phyloP scores from a whole-genome alignment of 441 rosid genomes.

The Macaranga tanarius region DNA sequence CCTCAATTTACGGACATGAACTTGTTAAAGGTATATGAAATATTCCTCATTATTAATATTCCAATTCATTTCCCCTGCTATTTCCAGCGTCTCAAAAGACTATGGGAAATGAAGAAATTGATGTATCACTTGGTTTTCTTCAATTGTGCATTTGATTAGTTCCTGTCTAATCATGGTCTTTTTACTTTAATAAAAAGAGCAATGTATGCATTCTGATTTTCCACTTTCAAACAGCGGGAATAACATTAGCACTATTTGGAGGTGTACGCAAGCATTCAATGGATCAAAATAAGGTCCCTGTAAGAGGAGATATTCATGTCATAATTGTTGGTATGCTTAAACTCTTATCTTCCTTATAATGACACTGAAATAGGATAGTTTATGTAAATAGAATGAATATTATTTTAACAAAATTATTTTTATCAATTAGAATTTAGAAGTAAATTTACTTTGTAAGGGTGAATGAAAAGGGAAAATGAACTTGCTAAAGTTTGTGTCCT shows the following conservation, averaged over 20 bases:
- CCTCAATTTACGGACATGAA: conserved; percentile 97
- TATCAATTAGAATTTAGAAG: background rate
- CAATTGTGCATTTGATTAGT: conserved; percentile 6
- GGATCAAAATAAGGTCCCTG: conserved; percentile 95
- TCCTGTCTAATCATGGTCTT: conserved; percentile 2
- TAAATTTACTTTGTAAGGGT: background rate
- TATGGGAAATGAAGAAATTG: conserved; percentile 7
- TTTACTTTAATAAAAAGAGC: conserved; percentile 12
- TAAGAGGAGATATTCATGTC: conserved; percentile 99
- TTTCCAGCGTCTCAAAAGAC: conserved; percentile 3
- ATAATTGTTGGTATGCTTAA: conserved; percentile 81
- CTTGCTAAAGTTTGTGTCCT: conserved; percentile 18
- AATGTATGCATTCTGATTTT: conserved; percentile 20
- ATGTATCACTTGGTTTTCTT: conserved; percentile 2
- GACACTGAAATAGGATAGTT: background rate
- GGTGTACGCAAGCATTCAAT: conserved; percentile 90
- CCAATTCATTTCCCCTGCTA: conserved; percentile 5
- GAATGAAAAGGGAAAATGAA: conserved; percentile 7
- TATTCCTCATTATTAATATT: conserved; percentile 2
- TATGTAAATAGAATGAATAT: background rate
- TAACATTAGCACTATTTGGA: conserved; percentile 89
- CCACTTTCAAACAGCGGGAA: conserved; percentile 68
- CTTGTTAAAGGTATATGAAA: conserved; percentile 77
- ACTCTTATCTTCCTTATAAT: conserved; percentile 15
- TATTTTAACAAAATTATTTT: background rate